A percentile compares a stretch with the other conserved stretches of the same genome.
These are phyloP conservation scores for Syzygium jambos DNA, from an alignment of 345 rosid species.

Conservation along the genomic window DNA sequence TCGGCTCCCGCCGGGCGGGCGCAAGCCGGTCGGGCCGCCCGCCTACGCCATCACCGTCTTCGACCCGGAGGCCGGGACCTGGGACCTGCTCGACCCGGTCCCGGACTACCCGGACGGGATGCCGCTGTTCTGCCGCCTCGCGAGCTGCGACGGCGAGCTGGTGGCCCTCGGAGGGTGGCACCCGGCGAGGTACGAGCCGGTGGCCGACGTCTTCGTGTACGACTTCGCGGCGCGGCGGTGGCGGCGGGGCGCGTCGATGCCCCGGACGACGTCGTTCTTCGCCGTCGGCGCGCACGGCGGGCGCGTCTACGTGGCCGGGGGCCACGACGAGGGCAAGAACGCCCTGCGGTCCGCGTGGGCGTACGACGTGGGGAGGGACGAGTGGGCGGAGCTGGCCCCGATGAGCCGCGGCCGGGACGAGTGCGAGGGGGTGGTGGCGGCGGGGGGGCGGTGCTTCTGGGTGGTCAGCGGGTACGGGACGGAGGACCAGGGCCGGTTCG, in stretches of 20 bases:
- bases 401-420: slow-evolving; percentile 44
- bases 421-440: slow-evolving; percentile 30
- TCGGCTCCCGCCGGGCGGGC: background rate
- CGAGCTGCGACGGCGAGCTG: slow-evolving; percentile 31
- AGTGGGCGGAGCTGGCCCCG: slow-evolving; percentile 25
- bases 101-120: slow-evolving; percentile 32
- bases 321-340: slow-evolving; percentile 39
- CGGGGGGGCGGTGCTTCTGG: slow-evolving; percentile 32
- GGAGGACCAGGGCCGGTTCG: slow-evolving; percentile 29
- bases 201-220: slow-evolving; percentile 28
- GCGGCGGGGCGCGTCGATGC: slow-evolving; percentile 31
- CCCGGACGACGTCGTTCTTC: slow-evolving; percentile 34
- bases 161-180: slow-evolving; percentile 47
- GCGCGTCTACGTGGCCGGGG: slow-evolving; percentile 23
- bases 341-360: slow-evolving; percentile 28
- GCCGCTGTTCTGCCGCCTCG: slow-evolving; percentile 32
- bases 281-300: slow-evolving; percentile 19
- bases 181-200: slow-evolving; percentile 27
- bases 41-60: slow-evolving; percentile 21
- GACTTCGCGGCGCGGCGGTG: slow-evolving; percentile 37
- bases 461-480: slow-evolving; percentile 43
- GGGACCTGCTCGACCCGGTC: slow-evolving; percentile 29
- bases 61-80: slow-evolving; percentile 17
- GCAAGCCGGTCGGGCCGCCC: slow-evolving; percentile 6
- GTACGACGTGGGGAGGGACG: slow-evolving; percentile 19